phyloP scores from a whole-genome alignment of 2,329 filamentous ascomycete genomes.

The Fusarium oligoseptatum region DNA sequence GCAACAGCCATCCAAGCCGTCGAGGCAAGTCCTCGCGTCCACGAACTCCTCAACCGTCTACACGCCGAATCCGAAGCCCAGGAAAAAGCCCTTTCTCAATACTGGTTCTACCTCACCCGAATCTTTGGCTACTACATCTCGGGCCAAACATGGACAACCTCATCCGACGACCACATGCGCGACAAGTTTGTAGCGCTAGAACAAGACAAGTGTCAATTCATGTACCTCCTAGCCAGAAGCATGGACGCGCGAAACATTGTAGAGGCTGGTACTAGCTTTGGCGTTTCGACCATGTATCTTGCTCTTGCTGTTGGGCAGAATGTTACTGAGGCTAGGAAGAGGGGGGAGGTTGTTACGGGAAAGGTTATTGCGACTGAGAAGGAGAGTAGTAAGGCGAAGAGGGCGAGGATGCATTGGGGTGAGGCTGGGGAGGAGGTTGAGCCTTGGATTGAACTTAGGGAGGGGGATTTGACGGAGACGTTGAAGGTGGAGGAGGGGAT shows the following conservation, averaged over 20 bases:
- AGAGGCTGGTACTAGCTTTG: conserved; percentile 73
- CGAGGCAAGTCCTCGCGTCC: conserved; percentile 43
- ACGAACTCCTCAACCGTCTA: conserved; percentile 44
- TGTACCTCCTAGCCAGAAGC: conserved; percentile 66
- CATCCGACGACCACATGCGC: conserved; percentile 56
- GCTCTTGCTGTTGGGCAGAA: conserved; percentile 69
- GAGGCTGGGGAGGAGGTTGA: conserved; percentile 64
- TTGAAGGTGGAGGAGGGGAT: conserved; percentile 56
- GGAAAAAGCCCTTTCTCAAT: conserved; percentile 44
- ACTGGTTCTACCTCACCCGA: conserved; percentile 44
- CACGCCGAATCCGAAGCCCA: conserved; percentile 46
- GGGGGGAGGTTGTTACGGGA: conserved; percentile 36
- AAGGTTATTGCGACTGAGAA: conserved; percentile 72
- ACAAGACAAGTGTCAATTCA: conserved; percentile 67
- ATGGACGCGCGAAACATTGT: conserved; percentile 66
- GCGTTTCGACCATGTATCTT: conserved; percentile 74
- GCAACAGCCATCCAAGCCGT: conserved; percentile 40
- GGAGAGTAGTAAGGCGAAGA: conserved; percentile 65
- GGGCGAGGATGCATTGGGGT: conserved; percentile 67
- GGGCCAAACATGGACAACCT: conserved; percentile 39
- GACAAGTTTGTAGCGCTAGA: conserved; percentile 73
- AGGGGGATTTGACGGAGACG: conserved; percentile 70
- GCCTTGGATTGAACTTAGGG: conserved; percentile 66
- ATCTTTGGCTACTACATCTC: conserved; percentile 43
- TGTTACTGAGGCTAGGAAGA: conserved; percentile 38